Percentiles rank a stretch among this genome's conserved stretches.
These are phyloP conservation scores for Boechera divaricarpa DNA, from an alignment of 345 rosid species.

Conservation along the genomic window DNA sequence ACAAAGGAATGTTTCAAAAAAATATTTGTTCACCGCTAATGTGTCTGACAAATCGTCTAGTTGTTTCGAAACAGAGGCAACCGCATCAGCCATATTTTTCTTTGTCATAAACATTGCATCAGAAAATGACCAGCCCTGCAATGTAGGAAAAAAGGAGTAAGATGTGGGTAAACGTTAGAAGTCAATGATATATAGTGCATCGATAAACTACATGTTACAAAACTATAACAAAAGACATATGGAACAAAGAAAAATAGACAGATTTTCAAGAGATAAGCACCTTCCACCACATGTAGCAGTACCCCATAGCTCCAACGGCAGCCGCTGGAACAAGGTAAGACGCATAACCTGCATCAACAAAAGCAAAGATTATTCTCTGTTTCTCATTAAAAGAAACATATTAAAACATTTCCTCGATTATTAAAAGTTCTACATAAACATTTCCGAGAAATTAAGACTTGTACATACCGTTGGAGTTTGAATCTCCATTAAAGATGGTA, in stretches of 20 bases:
- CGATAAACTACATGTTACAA: background rate
- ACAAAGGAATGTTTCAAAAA: background rate
- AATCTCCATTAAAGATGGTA: constrained; percentile 74
- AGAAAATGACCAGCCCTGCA: constrained; percentile 88
- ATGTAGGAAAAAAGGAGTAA: constrained; percentile 31
- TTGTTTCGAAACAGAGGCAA: constrained; percentile 74
- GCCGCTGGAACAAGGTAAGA: constrained; percentile 93
- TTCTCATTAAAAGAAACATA: background rate
- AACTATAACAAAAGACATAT: constrained; percentile 19
- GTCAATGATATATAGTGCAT: constrained; percentile 19
- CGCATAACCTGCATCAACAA: constrained; percentile 58
- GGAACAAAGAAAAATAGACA: constrained; percentile 9
- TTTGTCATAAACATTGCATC: constrained; percentile 93
- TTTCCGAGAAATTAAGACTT: background rate
- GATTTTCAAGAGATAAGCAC: constrained; percentile 38
- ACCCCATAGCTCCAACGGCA: constrained; percentile 93
- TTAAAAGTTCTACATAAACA: constrained; percentile 7
- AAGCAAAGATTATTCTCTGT: constrained; percentile 21
- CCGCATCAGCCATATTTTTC: constrained; percentile 88
- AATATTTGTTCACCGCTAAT: constrained; percentile 55
- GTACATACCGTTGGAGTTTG: constrained; percentile 57
- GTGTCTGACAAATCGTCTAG: constrained; percentile 78
- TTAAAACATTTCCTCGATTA: background rate
- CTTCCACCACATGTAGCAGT: constrained; percentile 98
- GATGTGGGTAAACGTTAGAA: constrained; percentile 9